Evolutionary conservation across 345 rosid species (phyloP), one percentile per base, ranked within the genome.

Genomic region (Conringia planisiliqua): DNA sequence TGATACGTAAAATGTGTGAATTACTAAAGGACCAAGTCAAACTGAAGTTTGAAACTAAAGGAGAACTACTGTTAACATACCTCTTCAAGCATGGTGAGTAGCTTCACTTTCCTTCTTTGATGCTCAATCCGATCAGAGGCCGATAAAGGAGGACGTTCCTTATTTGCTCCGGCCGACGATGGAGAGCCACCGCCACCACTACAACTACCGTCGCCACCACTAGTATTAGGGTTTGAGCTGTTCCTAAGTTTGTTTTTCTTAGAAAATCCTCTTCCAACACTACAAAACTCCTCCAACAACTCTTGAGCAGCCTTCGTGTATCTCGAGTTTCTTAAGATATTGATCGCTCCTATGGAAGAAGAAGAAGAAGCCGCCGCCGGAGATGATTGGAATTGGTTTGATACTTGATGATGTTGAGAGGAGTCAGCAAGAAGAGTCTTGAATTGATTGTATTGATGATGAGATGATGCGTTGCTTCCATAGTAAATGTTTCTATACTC

Each of bases 51-150:
- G 38, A 66, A 67, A 40, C 58, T 40, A 24, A 60, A 72, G 24
- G 39, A 18, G 30, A 43, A 30, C 26, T 14, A 50, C 60, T 64
- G 4, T 50, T 50, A 77, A 94, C 96, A 81, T 92, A 90, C 99
- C 99, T 95, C 97, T 75, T 95, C 99, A 82, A 95, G 96, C 99
- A 92, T 95, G 79, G 93, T 75, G 69, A 95, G 72, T 42, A 95
- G 88, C 79, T 92, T 95, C 89, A 84, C 96, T 88, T 92, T 95
- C 80, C 92, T 87, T 79, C 97, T 86, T 71, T 95, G 99, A 82
- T 90, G 92, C 73, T 95, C 97, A 85, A 90, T 90, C 74, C 97
- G 84, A 72, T 95, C 97, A 48, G 96, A 78, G 2, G 93, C 88
- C 48, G 97, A 87, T 50, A 88, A 78, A 43, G 90, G 85, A 81